Conservation (phyloP, 2,329 filamentous ascomycete genomes). For the Graphilbum ipis-grandicollis region DNA sequence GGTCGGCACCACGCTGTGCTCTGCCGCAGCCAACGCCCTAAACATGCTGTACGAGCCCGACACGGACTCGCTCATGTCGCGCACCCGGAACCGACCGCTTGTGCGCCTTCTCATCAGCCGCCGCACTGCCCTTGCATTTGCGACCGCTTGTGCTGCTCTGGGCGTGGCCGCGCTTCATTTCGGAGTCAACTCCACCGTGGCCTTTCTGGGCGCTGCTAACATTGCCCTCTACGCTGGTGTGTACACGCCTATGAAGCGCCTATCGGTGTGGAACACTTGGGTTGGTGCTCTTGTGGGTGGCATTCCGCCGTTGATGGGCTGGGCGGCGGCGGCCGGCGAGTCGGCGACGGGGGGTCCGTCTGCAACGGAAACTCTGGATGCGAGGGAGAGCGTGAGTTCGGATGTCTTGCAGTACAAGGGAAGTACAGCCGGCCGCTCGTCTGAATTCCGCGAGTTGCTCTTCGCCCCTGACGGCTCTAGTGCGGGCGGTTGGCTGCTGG, state of each 20-base stretch:
- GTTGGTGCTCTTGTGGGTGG: slow-evolving; percentile 81
- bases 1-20: slow-evolving; percentile 71
- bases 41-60: slow-evolving; percentile 94
- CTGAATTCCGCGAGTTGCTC: slow-evolving; percentile 55
- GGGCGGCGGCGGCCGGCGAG: slow-evolving; percentile 86
- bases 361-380: slow-evolving; percentile 46
- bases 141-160: slow-evolving; percentile 48
- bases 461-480: slow-evolving; percentile 44
- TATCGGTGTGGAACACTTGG: slow-evolving; percentile 86
- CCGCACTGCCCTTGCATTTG: slow-evolving; percentile 60
- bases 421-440: neutral
- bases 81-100: slow-evolving; percentile 80
- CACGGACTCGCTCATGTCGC: slow-evolving; percentile 81
- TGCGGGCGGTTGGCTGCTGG: slow-evolving; percentile 77
- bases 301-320: slow-evolving; percentile 94
- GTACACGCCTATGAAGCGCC: slow-evolving; percentile 83
- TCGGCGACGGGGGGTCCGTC: slow-evolving; percentile 69
- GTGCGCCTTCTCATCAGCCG: slow-evolving; percentile 64
- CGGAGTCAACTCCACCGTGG: slow-evolving; percentile 87
- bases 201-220: slow-evolving; percentile 68
- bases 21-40: slow-evolving; percentile 79
- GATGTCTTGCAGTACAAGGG: too few relatives aligned
- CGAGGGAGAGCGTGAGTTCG: too few relatives aligned
- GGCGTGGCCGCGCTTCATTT: slow-evolving; percentile 65
- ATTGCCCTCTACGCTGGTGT: slow-evolving; percentile 79